phyloP scores from a whole-genome alignment of 2,329 filamentous ascomycete species.

The Lecanosticta acicola region DNA sequence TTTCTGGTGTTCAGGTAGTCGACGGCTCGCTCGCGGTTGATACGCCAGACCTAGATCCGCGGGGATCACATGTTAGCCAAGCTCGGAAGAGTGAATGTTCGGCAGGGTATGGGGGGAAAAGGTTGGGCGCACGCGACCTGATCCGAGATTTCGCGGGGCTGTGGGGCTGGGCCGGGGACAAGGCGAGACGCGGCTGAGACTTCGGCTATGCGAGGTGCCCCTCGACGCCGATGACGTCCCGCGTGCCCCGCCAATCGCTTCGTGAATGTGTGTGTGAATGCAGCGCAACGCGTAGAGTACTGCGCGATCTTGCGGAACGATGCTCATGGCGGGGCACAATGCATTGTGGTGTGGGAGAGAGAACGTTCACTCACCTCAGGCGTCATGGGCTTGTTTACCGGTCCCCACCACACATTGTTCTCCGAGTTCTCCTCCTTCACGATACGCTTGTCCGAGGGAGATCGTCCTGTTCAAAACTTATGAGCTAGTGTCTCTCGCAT shows the following conservation, averaged over 20 bases:
- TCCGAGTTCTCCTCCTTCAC: slow-evolving; percentile 87
- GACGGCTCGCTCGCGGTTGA: slow-evolving; percentile 97
- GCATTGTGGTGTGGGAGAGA: no score
- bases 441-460: slow-evolving; percentile 93
- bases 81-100: not conserved
- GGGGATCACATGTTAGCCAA: slow-evolving; percentile 26
- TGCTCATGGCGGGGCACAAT: no score
- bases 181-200: no score
- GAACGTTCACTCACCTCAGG: slow-evolving; percentile 69
- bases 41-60: slow-evolving; percentile 82
- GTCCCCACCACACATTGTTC: slow-evolving; percentile 96
- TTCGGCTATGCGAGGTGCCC: no score
- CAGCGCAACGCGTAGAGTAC: no score
- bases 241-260: no score
- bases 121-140: slow-evolving; percentile 16
- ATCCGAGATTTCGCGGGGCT: slow-evolving; percentile 28
- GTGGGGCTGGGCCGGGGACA: no score
- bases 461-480: no score
- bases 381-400: slow-evolving; percentile 98
- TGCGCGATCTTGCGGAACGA: not conserved
- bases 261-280: no score
- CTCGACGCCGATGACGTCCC: no score
- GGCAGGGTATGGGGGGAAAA: not conserved
- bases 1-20: slow-evolving; percentile 99
- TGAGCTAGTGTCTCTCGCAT: no score